phyloP scores from a whole-genome alignment of 495 filamentous ascomycete species.

The Bacidia gigantensis region DNA sequence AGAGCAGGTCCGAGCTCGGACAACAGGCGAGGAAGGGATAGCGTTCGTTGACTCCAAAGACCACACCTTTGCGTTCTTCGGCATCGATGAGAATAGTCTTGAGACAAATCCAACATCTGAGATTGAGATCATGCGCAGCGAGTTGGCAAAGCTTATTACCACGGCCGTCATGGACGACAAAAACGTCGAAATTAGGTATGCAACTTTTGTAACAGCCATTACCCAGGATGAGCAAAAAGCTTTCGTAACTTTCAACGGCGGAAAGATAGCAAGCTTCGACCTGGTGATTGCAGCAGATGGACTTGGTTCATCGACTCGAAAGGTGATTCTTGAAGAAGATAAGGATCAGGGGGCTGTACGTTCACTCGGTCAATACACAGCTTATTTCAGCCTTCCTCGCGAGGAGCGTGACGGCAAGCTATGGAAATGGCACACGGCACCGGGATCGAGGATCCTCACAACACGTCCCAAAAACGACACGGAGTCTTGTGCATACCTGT shows the following conservation, averaged over 20 bases:
- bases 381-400: constrained; percentile 8
- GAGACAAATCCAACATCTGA: constrained; percentile 31
- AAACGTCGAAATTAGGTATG: constrained; percentile 26
- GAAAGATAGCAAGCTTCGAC: constrained; percentile 27
- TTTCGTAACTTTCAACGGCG: constrained; percentile 28
- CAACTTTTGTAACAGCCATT: constrained; percentile 14
- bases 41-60: constrained; percentile 24
- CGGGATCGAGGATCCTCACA: constrained; percentile 26
- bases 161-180: constrained; percentile 18
- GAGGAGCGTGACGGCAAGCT: constrained; percentile 20
- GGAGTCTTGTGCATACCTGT: neutral
- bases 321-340: constrained; percentile 19
- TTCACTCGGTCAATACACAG: constrained; percentile 6
- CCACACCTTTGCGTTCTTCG: constrained; percentile 21
- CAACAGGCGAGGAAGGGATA: constrained; percentile 26
- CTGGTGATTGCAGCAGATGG: constrained; percentile 41
- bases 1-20: constrained; percentile 16
- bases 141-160: constrained; percentile 26
- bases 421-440: constrained; percentile 23
- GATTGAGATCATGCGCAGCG: constrained; percentile 35
- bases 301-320: constrained; percentile 27
- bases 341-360: constrained; percentile 7
- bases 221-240: constrained; percentile 17
- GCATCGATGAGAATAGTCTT: constrained; percentile 23
- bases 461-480: constrained; percentile 18